Base-by-base conservation (phyloP, 2,329 filamentous ascomycete species). In the Fusarium sp. region DNA sequence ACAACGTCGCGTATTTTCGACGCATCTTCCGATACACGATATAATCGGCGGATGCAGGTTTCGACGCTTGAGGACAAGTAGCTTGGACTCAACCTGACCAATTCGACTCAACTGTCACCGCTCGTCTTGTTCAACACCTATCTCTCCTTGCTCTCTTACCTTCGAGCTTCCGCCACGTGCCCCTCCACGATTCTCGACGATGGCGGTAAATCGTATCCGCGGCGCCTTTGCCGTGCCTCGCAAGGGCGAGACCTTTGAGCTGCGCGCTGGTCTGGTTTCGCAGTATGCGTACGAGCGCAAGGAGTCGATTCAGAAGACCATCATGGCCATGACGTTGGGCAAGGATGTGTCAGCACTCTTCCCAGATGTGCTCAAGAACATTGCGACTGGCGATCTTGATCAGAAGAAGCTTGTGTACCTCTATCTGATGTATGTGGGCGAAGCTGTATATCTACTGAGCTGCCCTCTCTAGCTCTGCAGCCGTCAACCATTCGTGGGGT, bases 381-480 rank as follows among this genome's bases (percentile, higher is more conserved):
- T 99, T 80, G 96, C 96, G 59, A 99, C 96, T 2, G 85, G 82
- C 43, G 96, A 99, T 76, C 83, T 99, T 67, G 96, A 99, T 79
- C 96, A 99, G 84, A 99, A 99, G 88, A 99, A 99, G 85, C 91
- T 99, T 71, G 96, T 99, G 18, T 99, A 99, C 77, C 85, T 99
- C 46, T 99, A 99, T 78, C 84, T 99, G 63, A 99, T 99, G 96
- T 96, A 80, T 73, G 89, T 79, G 17, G 33, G 62, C 23, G n/a
- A 40, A 37, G 18, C n/a, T 25, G 23, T 10, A 41, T 11, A 52
- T 36, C 61, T 53, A 13, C 43, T 25, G 18, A 49, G 37, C 36
- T 29, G 21, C 29, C 52, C 18, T 49, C 15, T 11, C 17, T 47
- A 37, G 43, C 47, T 51, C 35, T 36, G 15, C 21, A 33, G 53